A percentile compares a stretch with the other conserved stretches of the same genome.
Conservation (phyloP, 352 stramenopile species). For the Phytophthora quininea region DNA sequence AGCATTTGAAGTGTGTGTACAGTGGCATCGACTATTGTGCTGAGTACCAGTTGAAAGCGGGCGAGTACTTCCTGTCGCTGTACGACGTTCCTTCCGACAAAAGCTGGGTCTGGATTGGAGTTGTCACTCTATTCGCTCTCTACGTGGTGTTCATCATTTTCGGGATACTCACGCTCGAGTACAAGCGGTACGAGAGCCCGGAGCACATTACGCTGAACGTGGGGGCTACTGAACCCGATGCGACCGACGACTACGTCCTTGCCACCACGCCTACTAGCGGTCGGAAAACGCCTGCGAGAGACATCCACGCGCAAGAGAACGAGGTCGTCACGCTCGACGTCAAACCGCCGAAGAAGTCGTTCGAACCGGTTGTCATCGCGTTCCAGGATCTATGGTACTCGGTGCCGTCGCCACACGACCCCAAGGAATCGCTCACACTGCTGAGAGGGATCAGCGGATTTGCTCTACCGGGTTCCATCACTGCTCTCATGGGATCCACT, state of each 20-base stretch:
- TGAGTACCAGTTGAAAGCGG: constrained; percentile 30
- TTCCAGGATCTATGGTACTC: constrained; percentile 50
- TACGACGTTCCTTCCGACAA: constrained; percentile 54
- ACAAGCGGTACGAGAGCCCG: constrained; percentile 21
- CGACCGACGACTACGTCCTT: constrained; percentile 15
- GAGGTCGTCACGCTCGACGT: constrained; percentile 14
- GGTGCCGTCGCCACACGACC: constrained; percentile 34
- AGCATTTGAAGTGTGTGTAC: constrained; percentile 44
- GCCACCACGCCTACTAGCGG: constrained; percentile 17
- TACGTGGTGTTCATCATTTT: constrained; percentile 49
- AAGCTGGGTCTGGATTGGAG: constrained; percentile 54
- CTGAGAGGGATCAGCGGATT: constrained; percentile 58
- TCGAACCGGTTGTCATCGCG: constrained; percentile 31
- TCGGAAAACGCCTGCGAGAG: constrained; percentile 7
- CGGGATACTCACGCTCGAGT: constrained; percentile 40
- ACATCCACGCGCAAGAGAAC: neutral
- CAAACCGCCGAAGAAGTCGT: constrained; percentile 7
- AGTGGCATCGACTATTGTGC: constrained; percentile 51
- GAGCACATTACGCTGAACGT: constrained; percentile 17
- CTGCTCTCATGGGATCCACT: constrained; percentile 57
- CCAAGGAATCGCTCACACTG: constrained; percentile 61
- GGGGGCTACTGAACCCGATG: neutral
- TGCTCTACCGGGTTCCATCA: constrained; percentile 47
- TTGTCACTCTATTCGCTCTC: constrained; percentile 43
- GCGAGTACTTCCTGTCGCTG: constrained; percentile 48